Conservation (phyloP, 1,284 basidiomycete species). For the Trichosporon sp. region DNA sequence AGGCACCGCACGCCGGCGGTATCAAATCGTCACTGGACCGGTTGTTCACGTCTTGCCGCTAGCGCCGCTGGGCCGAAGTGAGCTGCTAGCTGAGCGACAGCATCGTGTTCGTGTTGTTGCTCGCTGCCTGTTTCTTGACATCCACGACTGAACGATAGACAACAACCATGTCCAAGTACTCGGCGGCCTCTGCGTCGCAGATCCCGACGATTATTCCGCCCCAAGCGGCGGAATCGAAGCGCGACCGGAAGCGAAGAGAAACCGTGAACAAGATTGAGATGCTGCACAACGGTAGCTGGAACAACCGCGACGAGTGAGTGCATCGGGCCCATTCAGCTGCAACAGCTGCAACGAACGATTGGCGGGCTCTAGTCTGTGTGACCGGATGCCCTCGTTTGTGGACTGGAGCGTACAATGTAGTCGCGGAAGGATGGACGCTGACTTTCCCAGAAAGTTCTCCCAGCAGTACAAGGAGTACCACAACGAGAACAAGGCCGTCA, state of each 20-base stretch:
- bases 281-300: conserved; percentile 50
- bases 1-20: background rate
- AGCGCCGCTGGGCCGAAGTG: background rate
- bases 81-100: background rate
- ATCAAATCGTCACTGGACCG: background rate
- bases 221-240: conserved; percentile 45
- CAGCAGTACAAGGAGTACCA: conserved; percentile 45
- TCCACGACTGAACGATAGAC: background rate
- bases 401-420: too few relatives aligned
- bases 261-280: conserved; percentile 52
- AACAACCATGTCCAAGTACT: conserved; percentile 21
- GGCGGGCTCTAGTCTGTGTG: too few relatives aligned
- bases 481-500: conserved; percentile 42
- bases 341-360: too few relatives aligned
- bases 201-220: conserved; percentile 37
- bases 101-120: background rate
- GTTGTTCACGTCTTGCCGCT: background rate
- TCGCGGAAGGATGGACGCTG: too few relatives aligned
- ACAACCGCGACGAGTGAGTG: conserved; percentile 50
- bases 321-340: background rate
- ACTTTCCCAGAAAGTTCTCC: conserved; percentile 41
- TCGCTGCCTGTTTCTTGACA: conserved; percentile 3
- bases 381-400: too few relatives aligned
- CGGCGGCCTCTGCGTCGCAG: conserved; percentile 8
- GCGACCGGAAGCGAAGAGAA: conserved; percentile 52